Evolutionary conservation across 768 basidiomycete species (phyloP).

Genomic region (Russula dissimulans): DNA sequence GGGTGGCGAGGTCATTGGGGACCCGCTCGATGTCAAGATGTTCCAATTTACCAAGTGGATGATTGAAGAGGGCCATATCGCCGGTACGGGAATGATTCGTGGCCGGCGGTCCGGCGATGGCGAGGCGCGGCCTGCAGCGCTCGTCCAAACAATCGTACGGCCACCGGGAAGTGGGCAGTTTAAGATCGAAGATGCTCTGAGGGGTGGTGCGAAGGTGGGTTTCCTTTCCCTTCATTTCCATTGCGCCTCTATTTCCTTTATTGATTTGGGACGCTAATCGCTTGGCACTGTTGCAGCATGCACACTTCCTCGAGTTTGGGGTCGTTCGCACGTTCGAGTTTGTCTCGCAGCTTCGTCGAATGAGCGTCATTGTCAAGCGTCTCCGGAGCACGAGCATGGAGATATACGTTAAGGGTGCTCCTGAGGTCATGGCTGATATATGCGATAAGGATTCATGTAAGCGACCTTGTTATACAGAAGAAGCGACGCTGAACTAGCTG

Average conservation of each 20-base stretch:
- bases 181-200: conserved; percentile 87
- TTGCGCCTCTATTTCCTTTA: background rate
- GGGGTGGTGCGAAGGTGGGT: conserved; percentile 66
- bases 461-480: conserved; percentile 26
- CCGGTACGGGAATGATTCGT: conserved; percentile 64
- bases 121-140: conserved; percentile 53
- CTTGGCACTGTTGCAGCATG: conserved; percentile 47
- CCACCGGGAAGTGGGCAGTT: conserved; percentile 92
- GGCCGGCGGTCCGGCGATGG: conserved; percentile 49
- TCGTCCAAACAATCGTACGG: conserved; percentile 94
- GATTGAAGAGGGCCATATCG: conserved; percentile 78
- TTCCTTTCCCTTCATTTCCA: background rate
- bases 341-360: conserved; percentile 82
- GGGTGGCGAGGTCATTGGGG: conserved; percentile 81
- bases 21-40: conserved; percentile 96
- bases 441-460: conserved; percentile 87
- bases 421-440: conserved; percentile 94
- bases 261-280: conserved; percentile 5
- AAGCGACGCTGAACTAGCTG: background rate
- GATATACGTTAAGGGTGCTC: conserved; percentile 97
- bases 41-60: conserved; percentile 96
- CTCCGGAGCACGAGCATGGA: conserved; percentile 95
- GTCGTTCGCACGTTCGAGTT: conserved; percentile 97
- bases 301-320: conserved; percentile 94
- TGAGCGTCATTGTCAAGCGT: conserved; percentile 97